phyloP scores from a whole-genome alignment of 495 filamentous ascomycete species.

The Apiosordaria backusii region DNA sequence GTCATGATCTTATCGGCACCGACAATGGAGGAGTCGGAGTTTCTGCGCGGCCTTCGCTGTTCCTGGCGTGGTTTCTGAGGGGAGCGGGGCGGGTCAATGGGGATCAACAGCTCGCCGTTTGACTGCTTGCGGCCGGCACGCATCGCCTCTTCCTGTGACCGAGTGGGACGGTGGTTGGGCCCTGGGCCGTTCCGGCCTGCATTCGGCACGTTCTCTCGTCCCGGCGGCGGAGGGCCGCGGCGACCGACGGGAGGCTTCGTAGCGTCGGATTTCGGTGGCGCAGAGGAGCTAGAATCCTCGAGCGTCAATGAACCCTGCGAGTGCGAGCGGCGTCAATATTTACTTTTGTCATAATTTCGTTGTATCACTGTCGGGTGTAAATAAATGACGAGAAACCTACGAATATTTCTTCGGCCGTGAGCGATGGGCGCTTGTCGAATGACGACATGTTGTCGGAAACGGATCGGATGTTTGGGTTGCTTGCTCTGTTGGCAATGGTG shows the following conservation, averaged over 20 bases:
- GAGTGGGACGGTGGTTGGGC: constrained; percentile 54
- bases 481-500: constrained; percentile 51
- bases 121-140: constrained; percentile 42
- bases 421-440: constrained; percentile 47
- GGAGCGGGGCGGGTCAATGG: constrained; percentile 34
- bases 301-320: constrained; percentile 50
- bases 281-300: constrained; percentile 37
- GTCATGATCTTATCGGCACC: constrained; percentile 60
- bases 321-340: neutral
- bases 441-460: constrained; percentile 56
- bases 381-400: constrained; percentile 54
- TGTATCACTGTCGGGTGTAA: neutral
- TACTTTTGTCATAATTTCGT: neutral
- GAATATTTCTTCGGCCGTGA: constrained; percentile 80
- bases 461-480: constrained; percentile 37
- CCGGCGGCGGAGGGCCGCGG: constrained; percentile 37
- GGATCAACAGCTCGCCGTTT: constrained; percentile 31
- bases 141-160: constrained; percentile 60
- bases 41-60: constrained; percentile 65
- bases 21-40: constrained; percentile 90
- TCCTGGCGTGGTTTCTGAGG: constrained; percentile 37
- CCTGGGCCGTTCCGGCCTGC: constrained; percentile 39
- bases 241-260: constrained; percentile 40
- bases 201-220: constrained; percentile 52
- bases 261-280: constrained; percentile 34